A percentile compares a stretch with the other conserved stretches of the same genome.
Conservation (phyloP, 2,329 filamentous ascomycete species). For the Diaporthe citri region DNA sequence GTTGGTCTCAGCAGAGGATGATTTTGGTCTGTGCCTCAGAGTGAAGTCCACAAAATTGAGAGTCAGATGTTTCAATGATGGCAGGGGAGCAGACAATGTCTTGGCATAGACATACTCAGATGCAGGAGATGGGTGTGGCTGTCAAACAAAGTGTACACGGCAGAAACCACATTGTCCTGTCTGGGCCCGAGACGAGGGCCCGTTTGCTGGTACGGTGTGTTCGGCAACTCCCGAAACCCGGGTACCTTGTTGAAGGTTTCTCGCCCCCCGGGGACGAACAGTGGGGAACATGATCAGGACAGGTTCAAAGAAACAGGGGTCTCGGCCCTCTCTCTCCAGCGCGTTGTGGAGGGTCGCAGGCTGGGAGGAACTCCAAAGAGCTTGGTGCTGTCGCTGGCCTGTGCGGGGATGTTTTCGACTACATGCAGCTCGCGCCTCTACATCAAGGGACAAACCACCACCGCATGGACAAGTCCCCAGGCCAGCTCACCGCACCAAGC, state of each 20-base stretch:
- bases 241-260: neutral
- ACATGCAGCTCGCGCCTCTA: constrained; percentile 32
- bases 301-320: constrained; percentile 12
- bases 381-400: constrained; percentile 35
- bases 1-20: neutral
- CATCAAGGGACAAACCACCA: neutral
- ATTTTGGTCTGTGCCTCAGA: neutral
- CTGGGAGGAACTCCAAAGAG: constrained; percentile 27
- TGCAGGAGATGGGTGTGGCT: neutral
- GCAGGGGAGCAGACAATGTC: neutral
- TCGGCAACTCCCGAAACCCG: constrained; percentile 19
- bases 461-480: neutral
- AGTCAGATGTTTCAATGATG: neutral
- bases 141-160: neutral
- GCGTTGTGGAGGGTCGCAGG: constrained; percentile 36
- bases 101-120: neutral
- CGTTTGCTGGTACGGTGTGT: neutral
- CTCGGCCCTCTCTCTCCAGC: constrained; percentile 20
- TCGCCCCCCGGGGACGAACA: neutral
- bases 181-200: neutral
- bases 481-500: neutral
- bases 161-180: neutral
- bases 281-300: constrained; percentile 26
- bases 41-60: neutral
- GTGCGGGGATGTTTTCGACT: constrained; percentile 39